These are phyloP conservation scores for Phlegmacium glaucopus DNA, from an alignment of 768 basidiomycete genomes.

Conservation along the genomic window DNA sequence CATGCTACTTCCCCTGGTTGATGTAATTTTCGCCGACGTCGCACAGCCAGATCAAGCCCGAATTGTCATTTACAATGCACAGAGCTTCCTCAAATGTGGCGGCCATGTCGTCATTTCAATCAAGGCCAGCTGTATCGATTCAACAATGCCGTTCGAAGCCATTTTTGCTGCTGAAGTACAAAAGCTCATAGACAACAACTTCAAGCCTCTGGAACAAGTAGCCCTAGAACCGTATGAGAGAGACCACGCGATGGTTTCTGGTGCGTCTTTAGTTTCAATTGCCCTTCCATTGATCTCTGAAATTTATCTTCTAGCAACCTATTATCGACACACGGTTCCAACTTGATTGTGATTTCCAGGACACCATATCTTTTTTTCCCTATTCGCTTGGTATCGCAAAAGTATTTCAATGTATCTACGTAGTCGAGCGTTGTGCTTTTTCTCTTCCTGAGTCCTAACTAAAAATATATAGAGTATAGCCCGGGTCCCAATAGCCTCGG, in stretches of 20 bases:
- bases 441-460: too few species aligned
- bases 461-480: conserved; percentile 12
- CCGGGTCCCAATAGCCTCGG: conserved; percentile 9
- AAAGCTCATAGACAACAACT: conserved; percentile 66
- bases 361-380: not conserved
- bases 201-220: conserved; percentile 95
- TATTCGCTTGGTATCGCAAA: not conserved
- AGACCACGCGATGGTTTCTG: conserved; percentile 88
- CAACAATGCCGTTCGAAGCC: conserved; percentile 84
- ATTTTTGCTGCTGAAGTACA: conserved; percentile 90
- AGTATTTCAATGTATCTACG: conserved; percentile 15
- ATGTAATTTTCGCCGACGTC: conserved; percentile 97
- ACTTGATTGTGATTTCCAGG: not conserved
- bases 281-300: not conserved
- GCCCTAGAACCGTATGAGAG: conserved; percentile 92
- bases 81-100: conserved; percentile 92
- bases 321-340: conserved; percentile 12
- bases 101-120: conserved; percentile 96
- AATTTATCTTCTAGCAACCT: conserved; percentile 9
- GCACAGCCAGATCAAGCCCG: conserved; percentile 99
- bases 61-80: conserved; percentile 88
- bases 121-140: conserved; percentile 99
- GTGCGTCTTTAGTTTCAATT: conserved; percentile 33
- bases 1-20: conserved; percentile 93
- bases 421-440: conserved; percentile 11